A percentile compares a stretch with the other conserved stretches of the same genome.
phyloP scores from a whole-genome alignment of 257 asterid genomes.

The Catharanthus roseus region DNA sequence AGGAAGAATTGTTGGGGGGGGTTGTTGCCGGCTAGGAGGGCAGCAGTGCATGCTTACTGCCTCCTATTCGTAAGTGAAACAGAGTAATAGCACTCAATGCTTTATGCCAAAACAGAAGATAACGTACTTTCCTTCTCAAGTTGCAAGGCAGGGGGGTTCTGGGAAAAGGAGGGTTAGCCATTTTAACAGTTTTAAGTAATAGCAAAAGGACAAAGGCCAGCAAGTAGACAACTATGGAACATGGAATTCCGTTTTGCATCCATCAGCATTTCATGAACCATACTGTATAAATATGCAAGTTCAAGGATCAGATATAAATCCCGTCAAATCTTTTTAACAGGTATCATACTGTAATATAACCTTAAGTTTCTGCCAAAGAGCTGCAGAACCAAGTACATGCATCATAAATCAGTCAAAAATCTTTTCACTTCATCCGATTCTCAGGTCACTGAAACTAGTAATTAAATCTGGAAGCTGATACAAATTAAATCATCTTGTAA shows the following conservation, averaged over 20 bases:
- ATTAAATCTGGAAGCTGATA: neutral
- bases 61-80: neutral
- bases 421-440: neutral
- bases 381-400: neutral
- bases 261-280: neutral
- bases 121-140: neutral
- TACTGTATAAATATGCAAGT: neutral
- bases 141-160: neutral
- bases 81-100: neutral
- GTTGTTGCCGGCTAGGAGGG: no score
- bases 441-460: neutral
- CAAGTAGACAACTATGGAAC: neutral
- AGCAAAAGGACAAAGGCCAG: neutral
- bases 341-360: neutral
- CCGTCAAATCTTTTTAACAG: neutral
- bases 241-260: neutral
- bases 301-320: neutral
- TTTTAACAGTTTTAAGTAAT: no score
- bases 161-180: neutral
- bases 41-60: no score
- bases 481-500: neutral
- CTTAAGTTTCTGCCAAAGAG: neutral
- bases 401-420: neutral
- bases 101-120: neutral
- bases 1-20: neutral